phyloP scores from a whole-genome alignment of 2,329 filamentous ascomycete species.

The Colletotrichum tofieldiae region DNA sequence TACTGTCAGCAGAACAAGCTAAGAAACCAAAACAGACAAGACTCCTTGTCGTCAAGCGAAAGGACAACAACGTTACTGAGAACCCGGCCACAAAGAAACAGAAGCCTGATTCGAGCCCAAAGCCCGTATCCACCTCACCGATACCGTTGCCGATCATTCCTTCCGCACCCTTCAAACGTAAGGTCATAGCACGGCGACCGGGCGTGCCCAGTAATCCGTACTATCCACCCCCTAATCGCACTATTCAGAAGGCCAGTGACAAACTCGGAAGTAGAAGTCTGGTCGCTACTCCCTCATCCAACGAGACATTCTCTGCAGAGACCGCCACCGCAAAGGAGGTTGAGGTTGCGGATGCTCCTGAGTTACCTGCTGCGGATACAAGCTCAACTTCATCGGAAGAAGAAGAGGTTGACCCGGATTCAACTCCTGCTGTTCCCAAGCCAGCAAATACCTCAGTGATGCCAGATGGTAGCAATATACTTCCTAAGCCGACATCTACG shows the following conservation, averaged over 20 bases:
- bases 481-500: too few species aligned
- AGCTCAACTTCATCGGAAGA: not conserved
- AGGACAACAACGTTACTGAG: not conserved
- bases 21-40: not conserved
- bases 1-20: not conserved
- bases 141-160: not conserved
- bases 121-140: not conserved
- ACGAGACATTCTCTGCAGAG: too few species aligned
- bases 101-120: not conserved
- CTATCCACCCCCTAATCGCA: too few species aligned
- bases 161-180: not conserved
- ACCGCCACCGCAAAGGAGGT: not conserved
- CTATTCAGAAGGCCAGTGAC: not conserved
- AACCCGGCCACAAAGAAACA: slow-evolving; percentile 6
- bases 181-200: not conserved
- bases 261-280: not conserved
- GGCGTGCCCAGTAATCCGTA: not conserved
- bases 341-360: too few species aligned
- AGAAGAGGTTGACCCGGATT: not conserved
- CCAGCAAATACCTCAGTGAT: not conserved
- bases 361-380: not conserved
- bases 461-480: too few species aligned
- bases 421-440: not conserved
- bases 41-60: not conserved
- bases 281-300: not conserved